Evolutionary conservation across 2,329 filamentous ascomycete genomes (phyloP), one percentile per base, ranked within the genome.

Genomic region (Hysterium pulicare): DNA sequence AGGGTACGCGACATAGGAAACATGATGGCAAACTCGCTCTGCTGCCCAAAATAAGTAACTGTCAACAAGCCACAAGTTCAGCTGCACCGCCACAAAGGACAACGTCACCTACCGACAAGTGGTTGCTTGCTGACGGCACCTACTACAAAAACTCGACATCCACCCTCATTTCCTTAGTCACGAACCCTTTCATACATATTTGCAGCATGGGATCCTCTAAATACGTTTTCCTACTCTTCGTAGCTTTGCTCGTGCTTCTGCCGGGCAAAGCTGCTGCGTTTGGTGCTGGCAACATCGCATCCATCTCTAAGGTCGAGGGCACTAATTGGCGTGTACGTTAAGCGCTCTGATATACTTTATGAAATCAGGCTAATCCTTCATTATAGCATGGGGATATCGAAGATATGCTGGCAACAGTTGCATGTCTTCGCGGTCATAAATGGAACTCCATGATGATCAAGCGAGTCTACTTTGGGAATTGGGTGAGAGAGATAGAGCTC

Each of bases 311-410:
- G 36, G 62, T 71, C 39, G 68, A 76, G 53, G 73, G 73, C 6
- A 22, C 13, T 26, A 39, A 39, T 26, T 39, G 37, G 37, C 37
- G 37, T 26, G 24, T 28, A 28, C 13, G 24, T 13, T 28, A 13
- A 13, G 8, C n/a, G n/a, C n/a, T n/a, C n/a, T n/a, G n/a, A n/a
- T n/a, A n/a, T n/a, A n/a, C n/a, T n/a, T n/a, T n/a, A n/a, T n/a
- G n/a, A n/a, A n/a, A n/a, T n/a, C n/a, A n/a, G n/a, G n/a, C n/a
- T n/a, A n/a, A n/a, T n/a, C n/a, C n/a, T n/a, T n/a, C n/a, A 7
- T 13, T 28, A 28, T 13, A 28, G 24, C 73, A 76, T 71, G 73
- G 73, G 44, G 73, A 76, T 50, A 75, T 76, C 42, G 73, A 76
- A 51, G 73, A 76, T 46, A 69, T 73, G 57, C 70, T 76, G 38